These are phyloP conservation scores for Mycena metata DNA, from an alignment of 768 basidiomycete genomes.

Conservation along the genomic window DNA sequence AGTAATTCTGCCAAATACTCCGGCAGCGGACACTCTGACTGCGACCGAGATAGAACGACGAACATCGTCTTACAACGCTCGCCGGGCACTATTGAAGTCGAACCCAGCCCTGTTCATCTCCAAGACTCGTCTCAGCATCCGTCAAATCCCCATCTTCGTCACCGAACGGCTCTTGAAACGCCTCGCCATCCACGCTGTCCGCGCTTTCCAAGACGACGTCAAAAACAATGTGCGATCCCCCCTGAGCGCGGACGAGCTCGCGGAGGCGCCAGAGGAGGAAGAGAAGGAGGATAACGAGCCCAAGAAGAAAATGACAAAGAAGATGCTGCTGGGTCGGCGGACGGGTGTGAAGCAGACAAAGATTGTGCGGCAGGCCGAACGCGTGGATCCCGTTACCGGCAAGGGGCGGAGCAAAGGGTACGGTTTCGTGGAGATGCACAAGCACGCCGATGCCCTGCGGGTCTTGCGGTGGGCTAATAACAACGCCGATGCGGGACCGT, in stretches of 20 bases:
- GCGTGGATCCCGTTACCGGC: conserved; percentile 89
- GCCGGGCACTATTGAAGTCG: conserved; percentile 84
- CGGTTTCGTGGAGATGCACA: conserved; percentile 92
- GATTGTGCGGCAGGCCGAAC: conserved; percentile 89
- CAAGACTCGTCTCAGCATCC: conserved; percentile 92
- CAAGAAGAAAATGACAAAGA: conserved; percentile 43
- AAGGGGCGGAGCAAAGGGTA: conserved; percentile 94
- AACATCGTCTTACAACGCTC: conserved; percentile 86
- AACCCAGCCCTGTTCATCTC: conserved; percentile 97
- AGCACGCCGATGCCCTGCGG: conserved; percentile 90
- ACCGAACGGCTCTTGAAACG: conserved; percentile 92
- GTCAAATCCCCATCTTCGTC: conserved; percentile 91
- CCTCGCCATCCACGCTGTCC: conserved; percentile 84
- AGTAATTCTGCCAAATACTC: conserved; percentile 94
- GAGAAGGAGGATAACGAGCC: conserved; percentile 44
- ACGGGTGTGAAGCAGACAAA: conserved; percentile 88
- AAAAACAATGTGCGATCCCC: conserved; percentile 68
- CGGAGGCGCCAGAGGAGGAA: conserved; percentile 52
- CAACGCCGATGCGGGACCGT: conserved; percentile 71
- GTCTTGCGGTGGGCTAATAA: conserved; percentile 96
- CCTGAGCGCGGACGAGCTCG: conserved; percentile 81
- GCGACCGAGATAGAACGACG: conserved; percentile 89
- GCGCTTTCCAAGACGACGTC: conserved; percentile 85
- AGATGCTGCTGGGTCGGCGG: conserved; percentile 45
- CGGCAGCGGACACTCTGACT: conserved; percentile 79